phyloP scores from a whole-genome alignment of 2,329 filamentous ascomycete genomes.

The Aspergillus tubingensis region DNA sequence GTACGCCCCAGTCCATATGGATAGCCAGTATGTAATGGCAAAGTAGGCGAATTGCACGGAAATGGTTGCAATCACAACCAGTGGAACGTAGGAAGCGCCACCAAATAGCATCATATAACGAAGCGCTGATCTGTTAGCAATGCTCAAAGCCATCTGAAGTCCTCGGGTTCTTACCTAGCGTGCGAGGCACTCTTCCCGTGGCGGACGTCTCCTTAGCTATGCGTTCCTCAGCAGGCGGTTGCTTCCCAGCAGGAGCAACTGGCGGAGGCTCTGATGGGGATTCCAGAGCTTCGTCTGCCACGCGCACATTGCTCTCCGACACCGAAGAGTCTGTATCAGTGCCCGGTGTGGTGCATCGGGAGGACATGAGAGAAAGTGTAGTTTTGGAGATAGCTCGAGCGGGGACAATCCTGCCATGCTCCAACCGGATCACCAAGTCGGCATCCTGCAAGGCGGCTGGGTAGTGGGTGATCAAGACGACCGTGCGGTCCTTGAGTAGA shows the following conservation, averaged over 20 bases:
- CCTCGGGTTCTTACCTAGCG: conserved; percentile 20
- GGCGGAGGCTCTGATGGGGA: conserved; percentile 11
- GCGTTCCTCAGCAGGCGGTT: conserved; percentile 12
- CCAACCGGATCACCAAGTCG: conserved; percentile 19
- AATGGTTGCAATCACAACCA: conserved; percentile 23
- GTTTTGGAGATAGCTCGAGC: conserved; percentile 10
- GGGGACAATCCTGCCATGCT: conserved; percentile 22
- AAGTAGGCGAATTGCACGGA: conserved; percentile 30
- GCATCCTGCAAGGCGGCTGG: conserved; percentile 28
- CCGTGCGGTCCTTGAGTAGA: conserved; percentile 56
- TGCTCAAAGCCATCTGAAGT: background rate
- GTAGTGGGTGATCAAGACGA: conserved; percentile 58
- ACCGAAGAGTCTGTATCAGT: conserved; percentile 6
- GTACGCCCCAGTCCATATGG: conserved; percentile 31
- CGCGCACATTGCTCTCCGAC: background rate
- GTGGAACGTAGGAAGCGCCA: conserved; percentile 23
- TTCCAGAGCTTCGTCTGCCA: conserved; percentile 7
- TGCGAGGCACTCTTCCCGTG: conserved; percentile 27
- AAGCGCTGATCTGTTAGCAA: conserved; percentile 18
- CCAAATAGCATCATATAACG: conserved; percentile 31
- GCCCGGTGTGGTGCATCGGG: conserved; percentile 11
- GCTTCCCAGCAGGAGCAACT: conserved; percentile 4
- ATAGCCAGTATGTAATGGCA: conserved; percentile 33
- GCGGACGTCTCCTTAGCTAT: conserved; percentile 26
- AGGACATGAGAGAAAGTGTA: conserved; percentile 3